These are phyloP conservation scores for Pigoraptor vietnamica DNA, from an alignment of 78 protist species.

Conservation along the genomic window DNA sequence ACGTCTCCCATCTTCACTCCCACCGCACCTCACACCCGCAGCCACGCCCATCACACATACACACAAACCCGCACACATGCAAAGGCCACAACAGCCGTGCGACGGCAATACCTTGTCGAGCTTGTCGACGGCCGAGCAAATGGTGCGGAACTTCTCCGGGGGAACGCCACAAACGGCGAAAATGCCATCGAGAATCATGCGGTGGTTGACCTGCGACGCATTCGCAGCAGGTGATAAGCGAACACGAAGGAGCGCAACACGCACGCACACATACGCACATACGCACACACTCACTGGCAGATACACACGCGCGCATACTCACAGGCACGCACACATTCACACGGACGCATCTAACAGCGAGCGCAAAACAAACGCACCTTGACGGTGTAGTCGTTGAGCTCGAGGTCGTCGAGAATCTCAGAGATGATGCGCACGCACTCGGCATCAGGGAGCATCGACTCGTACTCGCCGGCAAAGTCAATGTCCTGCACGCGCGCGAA, in stretches of 20 bases:
- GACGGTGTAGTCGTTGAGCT: conserved; percentile 61
- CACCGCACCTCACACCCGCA: too few species aligned
- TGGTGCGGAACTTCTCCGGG: conserved; percentile 64
- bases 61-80: neutral
- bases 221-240: neutral
- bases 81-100: too few species aligned
- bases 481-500: conserved; percentile 48
- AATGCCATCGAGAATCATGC: conserved; percentile 75
- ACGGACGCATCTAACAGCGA: neutral
- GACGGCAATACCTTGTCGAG: conserved; percentile 82
- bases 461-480: conserved; percentile 88
- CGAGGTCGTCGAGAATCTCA: conserved; percentile 67
- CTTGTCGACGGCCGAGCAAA: conserved; percentile 91
- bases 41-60: neutral
- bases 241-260: neutral
- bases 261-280: neutral
- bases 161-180: conserved; percentile 88
- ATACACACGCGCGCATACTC: neutral
- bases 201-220: conserved; percentile 52
- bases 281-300: neutral
- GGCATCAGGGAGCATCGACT: conserved; percentile 88
- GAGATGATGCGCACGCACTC: conserved; percentile 69
- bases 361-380: conserved; percentile 34
- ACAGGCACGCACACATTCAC: neutral
- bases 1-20: too few species aligned